Evolutionary conservation across 106 monocot genomes (phyloP).

Genomic region (Agapanthus africanus): DNA sequence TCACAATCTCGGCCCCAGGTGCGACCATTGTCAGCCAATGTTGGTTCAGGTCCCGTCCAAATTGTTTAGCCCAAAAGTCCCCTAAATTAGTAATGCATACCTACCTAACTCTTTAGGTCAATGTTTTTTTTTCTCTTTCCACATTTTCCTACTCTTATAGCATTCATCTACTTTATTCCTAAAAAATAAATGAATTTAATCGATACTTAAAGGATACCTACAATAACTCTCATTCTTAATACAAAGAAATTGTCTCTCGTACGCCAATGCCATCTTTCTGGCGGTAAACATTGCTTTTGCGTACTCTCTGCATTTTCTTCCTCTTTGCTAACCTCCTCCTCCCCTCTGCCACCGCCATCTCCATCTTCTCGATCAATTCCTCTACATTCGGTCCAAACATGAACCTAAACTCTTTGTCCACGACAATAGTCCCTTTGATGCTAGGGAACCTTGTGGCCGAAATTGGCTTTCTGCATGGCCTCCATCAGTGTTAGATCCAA

Average conservation of each 20-base stretch:
- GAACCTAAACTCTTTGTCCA: slow-evolving; percentile 76
- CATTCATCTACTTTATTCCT: too few relatives aligned
- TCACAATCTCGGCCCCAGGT: too few relatives aligned
- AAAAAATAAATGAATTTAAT: too few relatives aligned
- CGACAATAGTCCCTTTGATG: slow-evolving; percentile 77
- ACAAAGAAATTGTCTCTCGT: slow-evolving; percentile 59
- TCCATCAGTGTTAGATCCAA: slow-evolving; percentile 93
- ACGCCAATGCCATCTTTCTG: slow-evolving; percentile 81
- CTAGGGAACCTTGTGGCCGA: slow-evolving; percentile 84
- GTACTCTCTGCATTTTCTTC: slow-evolving; percentile 51
- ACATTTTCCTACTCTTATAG: too few relatives aligned
- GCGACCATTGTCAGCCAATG: too few relatives aligned
- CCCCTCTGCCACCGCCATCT: slow-evolving; percentile 64
- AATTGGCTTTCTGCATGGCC: slow-evolving; percentile 88
- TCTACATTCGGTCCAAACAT: slow-evolving; percentile 82
- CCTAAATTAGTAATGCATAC: too few relatives aligned
- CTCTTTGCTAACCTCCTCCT: slow-evolving; percentile 39
- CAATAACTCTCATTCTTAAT: slow-evolving; percentile 16
- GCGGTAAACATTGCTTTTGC: slow-evolving; percentile 72
- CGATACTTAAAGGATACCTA: slow-evolving; percentile 12
- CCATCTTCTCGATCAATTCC: slow-evolving; percentile 44
- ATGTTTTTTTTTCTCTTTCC: too few relatives aligned
- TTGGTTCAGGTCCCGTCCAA: too few relatives aligned
- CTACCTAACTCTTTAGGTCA: too few relatives aligned
- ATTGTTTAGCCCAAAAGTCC: too few relatives aligned